Evolutionary conservation across 2,329 filamentous ascomycete species (phyloP), one percentile per base, ranked within the genome.

Genomic region (Cladorrhinum sp.): DNA sequence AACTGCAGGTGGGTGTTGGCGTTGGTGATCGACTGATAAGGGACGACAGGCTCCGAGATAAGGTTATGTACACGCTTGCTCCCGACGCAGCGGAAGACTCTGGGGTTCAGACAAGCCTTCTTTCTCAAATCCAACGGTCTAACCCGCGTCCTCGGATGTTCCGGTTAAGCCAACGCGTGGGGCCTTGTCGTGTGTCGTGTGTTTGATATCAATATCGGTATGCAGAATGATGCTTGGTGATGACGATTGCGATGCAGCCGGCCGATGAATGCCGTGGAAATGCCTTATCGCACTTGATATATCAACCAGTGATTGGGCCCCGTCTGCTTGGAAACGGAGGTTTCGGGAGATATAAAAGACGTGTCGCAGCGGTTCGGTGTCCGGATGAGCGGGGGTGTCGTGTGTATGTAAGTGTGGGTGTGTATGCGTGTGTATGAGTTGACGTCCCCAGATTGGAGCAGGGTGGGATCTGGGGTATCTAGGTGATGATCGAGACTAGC

Each of bases 401-500:
- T 49, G 52, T 55, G 36, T 58, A 24, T 39, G 24, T 58, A 21
- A 14, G 57, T 33, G 26, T 36, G 52, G 28, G 24, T 48, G 14
- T 46, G 36, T 55, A 26, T 55, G 36, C 26, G 26, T 52, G 57
- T 52, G 49, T 55, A 50, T 49, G 49, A 8, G 61, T 49, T 55
- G 53, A 24, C 42, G 54, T 48, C 36, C 60, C 56, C 52, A 61
- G 61, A 52, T 49, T 53, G 59, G 62, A 56, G 57, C 52, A 23
- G 18, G 46, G 57, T 56, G 56, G 61, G 64, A 64, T 66, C 64
- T 59, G 65, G 59, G 61, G 63, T 64, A 64, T 69, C 71, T 82
- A 82, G 73, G 80, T 82, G 73, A 82, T 74, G 72, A 83, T 77
- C 65, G 80, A 79, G 72, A 74, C 76, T 67, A 82, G 76, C 72